Evolutionary conservation across 2,329 filamentous ascomycete genomes (phyloP).

Genomic region (Purpureocillium takamizusanense): DNA sequence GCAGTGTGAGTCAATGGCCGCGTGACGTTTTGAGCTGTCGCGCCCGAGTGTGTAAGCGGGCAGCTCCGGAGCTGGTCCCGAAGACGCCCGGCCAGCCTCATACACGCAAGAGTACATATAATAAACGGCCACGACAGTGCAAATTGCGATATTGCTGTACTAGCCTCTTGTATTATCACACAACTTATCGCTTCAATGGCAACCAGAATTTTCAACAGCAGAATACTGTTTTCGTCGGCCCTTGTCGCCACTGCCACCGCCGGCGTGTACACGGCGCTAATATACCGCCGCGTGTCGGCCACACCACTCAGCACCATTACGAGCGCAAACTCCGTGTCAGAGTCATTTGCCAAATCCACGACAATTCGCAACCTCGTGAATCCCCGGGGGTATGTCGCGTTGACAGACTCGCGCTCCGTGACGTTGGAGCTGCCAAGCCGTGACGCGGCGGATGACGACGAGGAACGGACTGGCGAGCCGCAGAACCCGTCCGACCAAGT

Average conservation of each 20-base stretch:
- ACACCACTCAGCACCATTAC: constrained; percentile 9
- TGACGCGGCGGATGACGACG: no score
- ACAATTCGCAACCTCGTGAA: constrained; percentile 17
- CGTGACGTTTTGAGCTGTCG: neutral
- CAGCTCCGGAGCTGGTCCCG: neutral
- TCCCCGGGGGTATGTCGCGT: constrained; percentile 8
- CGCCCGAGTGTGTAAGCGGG: neutral
- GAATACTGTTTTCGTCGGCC: neutral
- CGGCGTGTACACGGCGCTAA: constrained; percentile 2
- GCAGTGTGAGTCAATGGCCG: neutral
- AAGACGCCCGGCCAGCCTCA: neutral
- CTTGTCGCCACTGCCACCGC: neutral
- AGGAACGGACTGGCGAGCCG: constrained; percentile 6
- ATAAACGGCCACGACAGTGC: no score
- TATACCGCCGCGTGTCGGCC: neutral
- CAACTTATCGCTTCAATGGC: no score
- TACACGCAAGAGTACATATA: no score
- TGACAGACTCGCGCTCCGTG: constrained; percentile 14
- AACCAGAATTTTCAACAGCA: neutral
- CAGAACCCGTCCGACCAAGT: constrained; percentile 13
- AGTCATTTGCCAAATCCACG: constrained; percentile 13
- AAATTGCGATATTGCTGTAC: no score
- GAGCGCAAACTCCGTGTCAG: constrained; percentile 7
- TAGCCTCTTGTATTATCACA: no score
- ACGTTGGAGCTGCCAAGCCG: constrained; percentile 6